Base-by-base conservation (phyloP, 768 basidiomycete genomes). In the Astraeus odoratus region DNA sequence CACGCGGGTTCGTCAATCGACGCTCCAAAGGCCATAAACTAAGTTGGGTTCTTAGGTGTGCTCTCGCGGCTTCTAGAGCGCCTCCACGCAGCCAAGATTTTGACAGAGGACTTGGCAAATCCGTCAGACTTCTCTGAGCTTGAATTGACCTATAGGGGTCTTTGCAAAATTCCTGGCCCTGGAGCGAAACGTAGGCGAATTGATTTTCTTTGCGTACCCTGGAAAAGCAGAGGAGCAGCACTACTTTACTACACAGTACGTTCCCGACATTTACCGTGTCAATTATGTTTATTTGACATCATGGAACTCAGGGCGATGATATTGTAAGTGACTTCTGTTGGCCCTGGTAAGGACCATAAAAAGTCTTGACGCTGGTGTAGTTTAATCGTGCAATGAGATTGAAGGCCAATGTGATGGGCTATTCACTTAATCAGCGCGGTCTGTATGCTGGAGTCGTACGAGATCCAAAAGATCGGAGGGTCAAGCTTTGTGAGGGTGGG, bases 371-470 rank as follows among this genome's bases (percentile, higher is more conserved):
- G 45, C 40, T n/a, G 15, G 20, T 33, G 12, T 53, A 93, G 89
- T 95, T 95, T 66, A 96, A 95, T 63, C 82, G 94, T 7, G 83
- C 84, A 5, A 81, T 97, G 61, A 78, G 93, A 24, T 63, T 84
- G 55, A 91, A 92, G 63, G 94, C 94, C 3, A 78, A 77, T 51
- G 78, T 74, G 38, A 74, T 83, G 59, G 89, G 90, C 0, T 91
- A 81, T 63, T 86, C 85, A 10, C 72, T 97, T 37, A 96, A 97
- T 54, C 93, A 97, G 60, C 76, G 79, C 37, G 93, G 92, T 0
- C 64, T 97, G 5, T 93, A 73, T 54, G 71, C 67, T 5, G 83
- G 78, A 0, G 82, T 93, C 25, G 61, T 87, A 13, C 77, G 92
- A 9, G 82, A 88, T 58, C 78, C 79, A 13, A 71, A 71, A 24